Evolutionary conservation across 768 basidiomycete species (phyloP).

Genomic region (Amanita muscaria): DNA sequence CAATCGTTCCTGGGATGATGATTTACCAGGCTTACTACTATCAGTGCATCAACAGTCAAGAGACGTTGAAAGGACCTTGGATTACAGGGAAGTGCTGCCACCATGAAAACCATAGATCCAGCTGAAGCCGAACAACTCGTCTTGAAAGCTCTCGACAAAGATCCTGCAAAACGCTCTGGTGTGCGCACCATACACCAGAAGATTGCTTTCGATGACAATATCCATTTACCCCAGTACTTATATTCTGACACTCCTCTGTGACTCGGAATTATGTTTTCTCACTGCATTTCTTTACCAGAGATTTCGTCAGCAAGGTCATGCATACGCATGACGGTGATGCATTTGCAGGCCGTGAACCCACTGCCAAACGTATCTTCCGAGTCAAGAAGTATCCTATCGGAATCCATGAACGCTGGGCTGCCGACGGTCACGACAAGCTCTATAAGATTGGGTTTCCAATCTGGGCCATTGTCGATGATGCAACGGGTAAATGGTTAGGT

Average conservation of each 20-base stretch:
- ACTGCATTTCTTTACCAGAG: no score
- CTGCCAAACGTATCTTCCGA: conserved; percentile 18
- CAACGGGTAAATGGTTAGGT: conserved; percentile 20
- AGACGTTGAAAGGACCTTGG: conserved; percentile 12
- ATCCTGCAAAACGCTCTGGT: conserved; percentile 13
- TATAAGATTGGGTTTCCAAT: conserved; percentile 23
- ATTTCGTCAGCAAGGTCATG: no score
- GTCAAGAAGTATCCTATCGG: conserved; percentile 15
- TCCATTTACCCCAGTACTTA: conserved; percentile 12
- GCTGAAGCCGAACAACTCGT: conserved; percentile 15
- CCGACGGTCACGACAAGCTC: conserved; percentile 29
- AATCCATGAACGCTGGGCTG: conserved; percentile 23
- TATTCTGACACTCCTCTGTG: no score
- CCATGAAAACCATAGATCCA: conserved; percentile 12
- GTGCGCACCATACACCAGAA: conserved; percentile 12
- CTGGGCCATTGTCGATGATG: conserved; percentile 20
- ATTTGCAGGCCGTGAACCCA: conserved; percentile 18
- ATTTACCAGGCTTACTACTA: neutral
- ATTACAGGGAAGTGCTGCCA: conserved; percentile 12
- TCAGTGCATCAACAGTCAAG: conserved; percentile 11
- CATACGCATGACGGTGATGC: conserved; percentile 15
- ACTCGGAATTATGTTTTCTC: no score
- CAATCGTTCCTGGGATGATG: neutral
- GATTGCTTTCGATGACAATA: conserved; percentile 14
- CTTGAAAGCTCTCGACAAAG: conserved; percentile 16